These are phyloP conservation scores for Xylaria bambusicola DNA, from an alignment of 495 filamentous ascomycete species.

Conservation along the genomic window DNA sequence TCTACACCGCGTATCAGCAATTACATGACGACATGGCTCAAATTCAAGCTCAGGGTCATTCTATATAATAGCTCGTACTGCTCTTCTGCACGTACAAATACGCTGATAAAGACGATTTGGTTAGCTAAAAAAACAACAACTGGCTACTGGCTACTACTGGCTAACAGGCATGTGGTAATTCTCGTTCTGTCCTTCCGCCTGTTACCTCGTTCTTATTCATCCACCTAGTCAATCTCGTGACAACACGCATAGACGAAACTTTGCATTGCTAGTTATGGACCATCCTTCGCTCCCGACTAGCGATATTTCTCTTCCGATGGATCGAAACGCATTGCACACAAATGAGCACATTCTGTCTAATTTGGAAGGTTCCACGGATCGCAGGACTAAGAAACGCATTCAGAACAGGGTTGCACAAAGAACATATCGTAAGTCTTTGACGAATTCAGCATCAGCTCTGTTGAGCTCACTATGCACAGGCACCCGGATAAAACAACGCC, in stretches of 20 bases:
- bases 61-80: neutral
- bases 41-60: neutral
- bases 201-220: neutral
- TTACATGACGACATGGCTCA: slow-evolving; percentile 2
- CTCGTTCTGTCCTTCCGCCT: neutral
- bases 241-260: neutral
- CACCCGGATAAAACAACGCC: slow-evolving; percentile 7
- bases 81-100: neutral
- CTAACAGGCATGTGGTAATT: neutral
- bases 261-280: neutral
- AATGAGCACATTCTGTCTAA: neutral
- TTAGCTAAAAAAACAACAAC: too few species aligned
- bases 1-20: neutral
- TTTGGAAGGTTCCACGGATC: slow-evolving; percentile 4
- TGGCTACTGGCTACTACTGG: neutral
- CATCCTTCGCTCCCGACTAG: neutral
- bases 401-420: slow-evolving; percentile 10
- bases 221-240: neutral
- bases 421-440: slow-evolving; percentile 8
- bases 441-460: neutral
- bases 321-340: neutral
- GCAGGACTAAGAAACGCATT: slow-evolving; percentile 10
- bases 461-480: neutral
- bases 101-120: neutral
- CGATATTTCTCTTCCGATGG: neutral